Conservation (phyloP, 2,329 filamentous ascomycete species). For the Cordyceps cicadae region DNA sequence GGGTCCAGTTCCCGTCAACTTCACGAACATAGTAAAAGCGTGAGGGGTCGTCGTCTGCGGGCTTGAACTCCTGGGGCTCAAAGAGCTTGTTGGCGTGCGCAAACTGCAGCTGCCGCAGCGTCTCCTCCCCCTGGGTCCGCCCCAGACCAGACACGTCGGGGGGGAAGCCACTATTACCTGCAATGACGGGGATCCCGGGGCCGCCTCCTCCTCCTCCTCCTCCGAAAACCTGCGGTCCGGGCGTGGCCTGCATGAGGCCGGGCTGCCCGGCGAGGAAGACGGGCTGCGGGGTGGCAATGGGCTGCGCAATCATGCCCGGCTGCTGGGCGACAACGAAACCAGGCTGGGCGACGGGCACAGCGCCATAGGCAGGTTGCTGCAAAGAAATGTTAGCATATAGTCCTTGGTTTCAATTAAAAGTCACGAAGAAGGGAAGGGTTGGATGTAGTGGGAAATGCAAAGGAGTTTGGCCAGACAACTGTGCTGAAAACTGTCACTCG, state of each 20-base stretch:
- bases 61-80: constrained; percentile 55
- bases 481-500: no score
- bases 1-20: constrained; percentile 50
- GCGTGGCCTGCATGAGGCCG: neutral
- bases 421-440: neutral
- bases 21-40: constrained; percentile 56
- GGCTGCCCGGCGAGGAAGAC: constrained; percentile 23
- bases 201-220: neutral
- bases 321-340: constrained; percentile 27
- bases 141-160: constrained; percentile 47
- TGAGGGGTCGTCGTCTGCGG: constrained; percentile 49
- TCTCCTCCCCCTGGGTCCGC: constrained; percentile 40
- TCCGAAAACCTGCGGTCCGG: constrained; percentile 6
- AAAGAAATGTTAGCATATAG: constrained; percentile 11
- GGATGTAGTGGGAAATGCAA: neutral
- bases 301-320: constrained; percentile 20
- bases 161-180: constrained; percentile 33
- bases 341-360: constrained; percentile 22
- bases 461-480: neutral
- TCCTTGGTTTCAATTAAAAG: neutral
- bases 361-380: constrained; percentile 25
- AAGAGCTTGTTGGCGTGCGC: constrained; percentile 42
- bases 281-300: constrained; percentile 18
- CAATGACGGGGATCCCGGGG: constrained; percentile 23
- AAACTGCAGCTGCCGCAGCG: constrained; percentile 39